Evolutionary conservation across 257 asterid species (phyloP).

Genomic region (Handroanthus guayacan): DNA sequence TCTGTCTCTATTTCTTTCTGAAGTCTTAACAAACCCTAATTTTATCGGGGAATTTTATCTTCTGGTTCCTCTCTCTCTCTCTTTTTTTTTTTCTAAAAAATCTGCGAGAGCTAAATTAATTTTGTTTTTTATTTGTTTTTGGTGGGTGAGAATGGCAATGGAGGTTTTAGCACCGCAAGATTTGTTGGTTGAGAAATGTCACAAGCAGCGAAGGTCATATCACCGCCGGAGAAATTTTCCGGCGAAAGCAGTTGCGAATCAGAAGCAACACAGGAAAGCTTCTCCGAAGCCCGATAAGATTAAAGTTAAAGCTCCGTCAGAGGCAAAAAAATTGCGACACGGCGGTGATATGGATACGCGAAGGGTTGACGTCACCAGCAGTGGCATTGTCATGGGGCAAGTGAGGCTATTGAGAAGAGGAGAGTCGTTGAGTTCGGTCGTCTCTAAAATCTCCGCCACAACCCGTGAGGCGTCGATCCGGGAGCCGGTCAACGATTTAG

Average conservation of each 20-base stretch:
- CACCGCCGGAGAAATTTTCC: conserved; percentile 29
- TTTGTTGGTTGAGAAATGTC: conserved; percentile 30
- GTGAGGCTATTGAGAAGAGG: conserved; percentile 49
- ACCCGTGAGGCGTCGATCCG: neutral
- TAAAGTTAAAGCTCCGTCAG: conserved; percentile 27
- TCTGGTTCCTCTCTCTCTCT: neutral
- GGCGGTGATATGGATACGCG: conserved; percentile 19
- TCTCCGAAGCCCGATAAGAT: conserved; percentile 36
- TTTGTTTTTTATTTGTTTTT: neutral
- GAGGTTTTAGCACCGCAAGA: conserved; percentile 49
- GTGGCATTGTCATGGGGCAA: conserved; percentile 29
- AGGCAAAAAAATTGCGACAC: conserved; percentile 36
- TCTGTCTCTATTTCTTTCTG: neutral
- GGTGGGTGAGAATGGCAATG: conserved; percentile 38
- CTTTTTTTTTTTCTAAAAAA: neutral
- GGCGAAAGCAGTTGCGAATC: conserved; percentile 23
- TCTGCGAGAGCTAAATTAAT: neutral
- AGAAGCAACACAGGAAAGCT: conserved; percentile 33
- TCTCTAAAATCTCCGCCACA: conserved; percentile 35
- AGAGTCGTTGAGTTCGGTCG: conserved; percentile 60
- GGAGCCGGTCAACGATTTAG: conserved; percentile 29
- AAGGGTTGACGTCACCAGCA: neutral
- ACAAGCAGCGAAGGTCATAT: conserved; percentile 33
- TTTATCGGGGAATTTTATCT: neutral
- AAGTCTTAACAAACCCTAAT: neutral